These are phyloP conservation scores for Spathaspora gorwiae DNA, from an alignment of 805 yeast genomes.

Conservation along the genomic window DNA sequence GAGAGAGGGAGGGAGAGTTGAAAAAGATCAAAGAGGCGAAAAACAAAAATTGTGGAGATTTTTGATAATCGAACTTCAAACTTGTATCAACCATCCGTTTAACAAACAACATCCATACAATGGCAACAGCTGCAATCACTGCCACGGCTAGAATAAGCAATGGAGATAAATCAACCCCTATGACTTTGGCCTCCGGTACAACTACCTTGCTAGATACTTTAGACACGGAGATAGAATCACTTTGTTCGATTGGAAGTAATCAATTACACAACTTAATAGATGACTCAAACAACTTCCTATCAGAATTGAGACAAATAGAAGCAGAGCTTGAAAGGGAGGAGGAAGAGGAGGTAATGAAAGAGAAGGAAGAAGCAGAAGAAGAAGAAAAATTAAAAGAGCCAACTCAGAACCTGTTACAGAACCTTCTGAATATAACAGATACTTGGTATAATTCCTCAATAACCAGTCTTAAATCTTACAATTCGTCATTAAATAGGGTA, in stretches of 20 bases:
- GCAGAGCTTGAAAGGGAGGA: constrained; percentile 11
- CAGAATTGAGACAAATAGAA: constrained; percentile 21
- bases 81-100: too few species aligned
- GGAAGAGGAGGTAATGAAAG: constrained; percentile 4
- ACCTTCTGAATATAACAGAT: constrained; percentile 7
- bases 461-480: constrained; percentile 28
- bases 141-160: too few species aligned
- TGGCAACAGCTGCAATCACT: neutral
- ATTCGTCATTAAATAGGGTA: constrained; percentile 30
- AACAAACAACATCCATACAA: neutral
- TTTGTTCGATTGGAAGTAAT: constrained; percentile 19
- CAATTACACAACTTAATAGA: constrained; percentile 15
- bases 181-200: too few species aligned
- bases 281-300: constrained; percentile 20
- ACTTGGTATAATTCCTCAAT: constrained; percentile 36
- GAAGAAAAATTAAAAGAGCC: neutral
- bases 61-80: too few species aligned
- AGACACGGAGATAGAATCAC: constrained; percentile 20
- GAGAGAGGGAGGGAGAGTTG: too few species aligned
- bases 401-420: neutral
- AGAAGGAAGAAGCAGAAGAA: constrained; percentile 1
- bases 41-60: too few species aligned
- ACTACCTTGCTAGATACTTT: constrained; percentile 21
- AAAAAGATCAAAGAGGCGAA: too few species aligned
- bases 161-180: too few species aligned